Evolutionary conservation across 139 green algal species (phyloP).

Genomic region (Pleodorina starrii): DNA sequence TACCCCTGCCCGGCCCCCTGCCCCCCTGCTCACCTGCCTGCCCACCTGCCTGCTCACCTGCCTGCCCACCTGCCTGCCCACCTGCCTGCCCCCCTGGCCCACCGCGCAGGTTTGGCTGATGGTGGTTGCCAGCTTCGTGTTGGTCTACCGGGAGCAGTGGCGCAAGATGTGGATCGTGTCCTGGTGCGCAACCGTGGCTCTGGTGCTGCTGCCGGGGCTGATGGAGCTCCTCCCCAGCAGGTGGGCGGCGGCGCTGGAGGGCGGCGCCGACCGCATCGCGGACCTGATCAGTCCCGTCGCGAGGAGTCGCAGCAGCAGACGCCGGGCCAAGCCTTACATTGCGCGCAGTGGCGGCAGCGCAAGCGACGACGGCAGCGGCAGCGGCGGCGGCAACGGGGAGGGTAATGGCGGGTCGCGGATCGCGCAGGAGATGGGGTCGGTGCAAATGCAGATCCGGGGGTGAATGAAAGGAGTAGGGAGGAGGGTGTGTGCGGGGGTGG

Average conservation of each 20-base stretch:
- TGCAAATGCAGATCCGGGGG: too few relatives aligned
- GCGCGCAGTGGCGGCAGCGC: neutral
- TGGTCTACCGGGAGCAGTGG: conserved; percentile 29
- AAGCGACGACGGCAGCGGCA: neutral
- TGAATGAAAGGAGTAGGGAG: too few relatives aligned
- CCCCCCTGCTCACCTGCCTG: too few relatives aligned
- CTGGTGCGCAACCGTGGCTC: neutral
- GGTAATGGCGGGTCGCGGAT: neutral
- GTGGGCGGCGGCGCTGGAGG: neutral
- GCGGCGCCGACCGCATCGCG: neutral
- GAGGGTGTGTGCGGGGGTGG: too few relatives aligned
- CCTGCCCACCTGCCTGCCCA: too few relatives aligned
- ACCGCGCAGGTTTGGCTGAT: conserved; percentile 20
- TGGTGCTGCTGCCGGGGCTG: conserved; percentile 15
- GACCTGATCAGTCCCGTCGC: neutral
- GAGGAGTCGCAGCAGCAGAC: neutral
- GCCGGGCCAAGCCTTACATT: neutral
- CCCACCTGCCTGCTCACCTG: too few relatives aligned
- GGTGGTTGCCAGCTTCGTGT: conserved; percentile 39
- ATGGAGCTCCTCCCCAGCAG: neutral
- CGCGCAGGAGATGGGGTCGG: neutral
- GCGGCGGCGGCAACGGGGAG: neutral
- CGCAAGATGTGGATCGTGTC: conserved; percentile 29
- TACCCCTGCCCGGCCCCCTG: too few relatives aligned
- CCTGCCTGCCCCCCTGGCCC: too few relatives aligned